Evolutionary conservation across 108 stramenopile genomes (phyloP).

Genomic region (Phaeodactylum tricornutum): DNA sequence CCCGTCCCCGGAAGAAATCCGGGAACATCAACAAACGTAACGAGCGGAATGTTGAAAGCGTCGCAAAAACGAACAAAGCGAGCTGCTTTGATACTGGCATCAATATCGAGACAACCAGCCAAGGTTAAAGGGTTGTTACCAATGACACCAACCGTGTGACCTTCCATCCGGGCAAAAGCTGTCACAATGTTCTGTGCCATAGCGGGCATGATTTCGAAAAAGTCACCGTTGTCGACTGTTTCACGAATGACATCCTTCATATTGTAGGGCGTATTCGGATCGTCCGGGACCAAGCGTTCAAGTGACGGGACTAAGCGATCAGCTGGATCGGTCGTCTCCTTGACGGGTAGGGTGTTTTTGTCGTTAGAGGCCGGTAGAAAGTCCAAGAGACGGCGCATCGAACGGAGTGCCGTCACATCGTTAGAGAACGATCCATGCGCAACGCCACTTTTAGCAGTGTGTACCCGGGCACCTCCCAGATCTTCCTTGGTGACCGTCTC

Average conservation of each 20-base stretch:
- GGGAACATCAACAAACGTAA: slow-evolving; percentile 99
- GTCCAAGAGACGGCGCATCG: slow-evolving; percentile 82
- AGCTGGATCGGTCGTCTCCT: slow-evolving; percentile 59
- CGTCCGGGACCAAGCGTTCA: slow-evolving; percentile 91
- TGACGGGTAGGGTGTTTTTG: slow-evolving; percentile 48
- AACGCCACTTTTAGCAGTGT: slow-evolving; percentile 90
- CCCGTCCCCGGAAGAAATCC: slow-evolving; percentile 97
- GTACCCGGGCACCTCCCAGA: slow-evolving; percentile 90
- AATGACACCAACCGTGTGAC: slow-evolving; percentile 91
- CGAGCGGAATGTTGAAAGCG: slow-evolving; percentile 96
- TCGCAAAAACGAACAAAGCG: slow-evolving; percentile 97
- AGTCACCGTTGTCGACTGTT: slow-evolving; percentile 87
- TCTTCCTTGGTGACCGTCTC: slow-evolving; percentile 97
- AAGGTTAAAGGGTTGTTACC: slow-evolving; percentile 96
- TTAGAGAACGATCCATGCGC: slow-evolving; percentile 92
- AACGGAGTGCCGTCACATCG: slow-evolving; percentile 88
- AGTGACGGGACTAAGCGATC: slow-evolving; percentile 79
- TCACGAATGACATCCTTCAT: slow-evolving; percentile 73
- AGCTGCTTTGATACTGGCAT: slow-evolving; percentile 92
- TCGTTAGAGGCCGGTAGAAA: slow-evolving; percentile 93
- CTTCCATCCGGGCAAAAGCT: slow-evolving; percentile 93
- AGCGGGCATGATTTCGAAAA: slow-evolving; percentile 95
- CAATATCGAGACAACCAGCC: slow-evolving; percentile 98
- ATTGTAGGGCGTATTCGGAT: slow-evolving; percentile 97
- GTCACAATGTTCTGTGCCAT: slow-evolving; percentile 95